phyloP scores from a whole-genome alignment of 139 green algal genomes.

The Chloropicon primus region DNA sequence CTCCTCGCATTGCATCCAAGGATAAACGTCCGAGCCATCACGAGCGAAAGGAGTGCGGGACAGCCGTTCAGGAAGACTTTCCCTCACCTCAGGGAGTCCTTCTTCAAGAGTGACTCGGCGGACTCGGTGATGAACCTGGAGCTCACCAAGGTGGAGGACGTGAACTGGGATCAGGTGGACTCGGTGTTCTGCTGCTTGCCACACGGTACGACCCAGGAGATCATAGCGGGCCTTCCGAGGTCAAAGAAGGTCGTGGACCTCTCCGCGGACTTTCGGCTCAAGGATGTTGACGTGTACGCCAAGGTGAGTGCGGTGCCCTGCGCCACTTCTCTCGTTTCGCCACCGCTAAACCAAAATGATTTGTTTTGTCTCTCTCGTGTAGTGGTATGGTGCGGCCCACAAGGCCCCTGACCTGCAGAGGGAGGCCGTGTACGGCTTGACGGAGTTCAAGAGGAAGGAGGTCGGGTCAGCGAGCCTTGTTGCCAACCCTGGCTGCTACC shows the following conservation, averaged over 20 bases:
- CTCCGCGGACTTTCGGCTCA: conserved; percentile 87
- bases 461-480: conserved; percentile 67
- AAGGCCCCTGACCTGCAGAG: conserved; percentile 81
- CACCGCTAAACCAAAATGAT: no score
- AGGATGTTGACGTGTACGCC: conserved; percentile 62
- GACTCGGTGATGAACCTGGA: not conserved
- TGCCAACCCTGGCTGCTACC: conserved; percentile 97
- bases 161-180: conserved; percentile 63
- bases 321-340: no score
- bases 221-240: conserved; percentile 61
- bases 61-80: conserved; percentile 79
- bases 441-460: conserved; percentile 70
- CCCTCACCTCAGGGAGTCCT: conserved; percentile 55
- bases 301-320: conserved; percentile 57
- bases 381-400: conserved; percentile 80
- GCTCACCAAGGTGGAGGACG: conserved; percentile 3
- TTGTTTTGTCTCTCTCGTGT: not conserved
- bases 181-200: conserved; percentile 96
- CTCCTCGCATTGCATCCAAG: conserved; percentile 67
- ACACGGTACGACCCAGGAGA: conserved; percentile 87
- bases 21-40: conserved; percentile 69
- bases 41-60: conserved; percentile 78
- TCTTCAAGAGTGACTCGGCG: conserved; percentile 60
- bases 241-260: conserved; percentile 90
- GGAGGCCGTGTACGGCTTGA: conserved; percentile 92